phyloP scores from a whole-genome alignment of 2,329 filamentous ascomycete species.

The Fusarium pseudoanthophilum region DNA sequence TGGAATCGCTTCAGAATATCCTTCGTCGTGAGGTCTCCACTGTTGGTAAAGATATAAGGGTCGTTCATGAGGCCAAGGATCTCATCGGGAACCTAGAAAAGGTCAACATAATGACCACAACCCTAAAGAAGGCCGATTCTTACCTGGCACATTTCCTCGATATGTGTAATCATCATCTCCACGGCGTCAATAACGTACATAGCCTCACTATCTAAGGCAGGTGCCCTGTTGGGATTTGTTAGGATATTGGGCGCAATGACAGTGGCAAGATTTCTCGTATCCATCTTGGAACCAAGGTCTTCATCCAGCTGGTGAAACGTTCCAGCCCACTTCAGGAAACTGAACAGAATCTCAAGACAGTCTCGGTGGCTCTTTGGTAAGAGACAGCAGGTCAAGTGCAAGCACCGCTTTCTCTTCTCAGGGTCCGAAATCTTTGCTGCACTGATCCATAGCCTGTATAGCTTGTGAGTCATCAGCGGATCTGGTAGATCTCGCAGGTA shows the following conservation, averaged over 20 bases:
- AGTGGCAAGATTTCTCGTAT: slow-evolving; percentile 95
- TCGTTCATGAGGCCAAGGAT: slow-evolving; percentile 88
- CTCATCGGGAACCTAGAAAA: slow-evolving; percentile 85
- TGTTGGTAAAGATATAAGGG: slow-evolving; percentile 81
- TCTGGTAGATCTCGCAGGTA: slow-evolving; percentile 95
- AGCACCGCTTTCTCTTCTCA: slow-evolving; percentile 82
- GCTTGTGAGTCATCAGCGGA: slow-evolving; percentile 92
- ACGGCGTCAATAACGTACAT: slow-evolving; percentile 95
- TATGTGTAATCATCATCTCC: slow-evolving; percentile 88
- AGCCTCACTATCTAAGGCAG: slow-evolving; percentile 82
- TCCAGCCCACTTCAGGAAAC: slow-evolving; percentile 96
- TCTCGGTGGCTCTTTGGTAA: slow-evolving; percentile 93
- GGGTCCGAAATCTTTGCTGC: slow-evolving; percentile 88
- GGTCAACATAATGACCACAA: slow-evolving; percentile 22
- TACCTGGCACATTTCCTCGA: slow-evolving; percentile 98
- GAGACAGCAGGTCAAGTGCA: slow-evolving; percentile 92
- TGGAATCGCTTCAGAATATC: slow-evolving; percentile 96
- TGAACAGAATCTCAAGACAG: slow-evolving; percentile 93
- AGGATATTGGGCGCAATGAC: slow-evolving; percentile 97
- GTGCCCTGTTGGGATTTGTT: slow-evolving; percentile 73
- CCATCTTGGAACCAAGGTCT: slow-evolving; percentile 98
- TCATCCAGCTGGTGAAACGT: slow-evolving; percentile 98
- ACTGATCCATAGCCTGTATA: slow-evolving; percentile 89
- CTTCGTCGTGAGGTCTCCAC: slow-evolving; percentile 91
- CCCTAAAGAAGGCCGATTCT: slow-evolving; percentile 49